Evolutionary conservation across 176 grass and related monocot species (phyloP), one percentile per base, ranked within the genome.

Genomic region (Carex littledalei): DNA sequence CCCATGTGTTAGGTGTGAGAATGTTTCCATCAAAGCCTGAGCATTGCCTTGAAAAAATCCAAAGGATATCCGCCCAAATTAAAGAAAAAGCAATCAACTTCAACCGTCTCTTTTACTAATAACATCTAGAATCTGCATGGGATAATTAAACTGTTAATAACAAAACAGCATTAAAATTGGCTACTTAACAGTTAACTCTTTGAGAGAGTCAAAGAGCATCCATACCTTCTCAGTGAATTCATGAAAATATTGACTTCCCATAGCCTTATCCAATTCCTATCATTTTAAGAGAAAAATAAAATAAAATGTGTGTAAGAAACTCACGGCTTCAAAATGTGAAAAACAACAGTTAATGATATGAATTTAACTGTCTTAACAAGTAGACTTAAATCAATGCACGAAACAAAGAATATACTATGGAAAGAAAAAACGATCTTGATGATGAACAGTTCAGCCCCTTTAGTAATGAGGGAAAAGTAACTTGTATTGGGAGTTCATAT

Each of bases 61-160:
- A 55, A 31, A 6, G 4, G 22, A 77, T 55, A 77, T 77, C 20
- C 20, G 1, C 41, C n/a, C 11, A 29, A 77, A 55, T 29, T 4
- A 55, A 54, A 29, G 49, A 55, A 55, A 32, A 77, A 20, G 22
- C 22, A 55, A 32, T 77, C 16, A 55, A 78, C 50, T 54, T 83
- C 60, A 83, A 67, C 47, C 29, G 57, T 91, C 83, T 81, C 60
- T 70, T 86, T 83, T 80, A 72, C 84, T 95, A 66, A 95, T 74
- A 80, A 89, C 85, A 31, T 91, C 89, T 85, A 95, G 94, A 88
- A 95, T 92, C 94, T 95, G 87, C 84, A 88, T 31, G 32, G 43
- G 35, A 66, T n/a, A 7, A 43, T 53, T 60, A 2, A 63, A 61
- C 22, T 37, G 58, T 50, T 55, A 57, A 35, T 24, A 81, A 67